A percentile compares a stretch with the other conserved stretches of the same genome.
phyloP scores from a whole-genome alignment of 495 filamentous ascomycete genomes.

The Extremus antarcticus region DNA sequence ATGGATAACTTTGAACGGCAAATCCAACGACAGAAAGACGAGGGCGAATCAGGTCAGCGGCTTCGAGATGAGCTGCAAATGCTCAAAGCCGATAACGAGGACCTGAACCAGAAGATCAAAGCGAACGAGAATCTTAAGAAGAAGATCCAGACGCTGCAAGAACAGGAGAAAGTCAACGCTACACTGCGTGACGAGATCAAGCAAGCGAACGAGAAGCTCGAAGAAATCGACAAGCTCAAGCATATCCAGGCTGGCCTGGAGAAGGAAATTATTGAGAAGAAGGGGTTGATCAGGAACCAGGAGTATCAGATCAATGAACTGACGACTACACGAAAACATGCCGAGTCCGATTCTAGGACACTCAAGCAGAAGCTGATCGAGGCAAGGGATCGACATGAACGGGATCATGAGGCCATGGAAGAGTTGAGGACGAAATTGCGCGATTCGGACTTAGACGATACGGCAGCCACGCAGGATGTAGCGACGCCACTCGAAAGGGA shows the following conservation, averaged over 20 bases:
- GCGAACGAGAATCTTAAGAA: conserved; percentile 59
- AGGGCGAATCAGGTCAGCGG: conserved; percentile 28
- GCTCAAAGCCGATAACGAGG: conserved; percentile 59
- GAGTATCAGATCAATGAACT: conserved; percentile 53
- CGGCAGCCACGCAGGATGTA: conserved; percentile 1
- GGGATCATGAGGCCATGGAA: conserved; percentile 43
- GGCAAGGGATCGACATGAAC: conserved; percentile 44
- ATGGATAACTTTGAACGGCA: conserved; percentile 53
- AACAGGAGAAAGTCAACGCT: conserved; percentile 32
- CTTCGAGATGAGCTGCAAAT: conserved; percentile 46
- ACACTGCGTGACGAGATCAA: conserved; percentile 36
- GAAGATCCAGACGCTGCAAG: conserved; percentile 54
- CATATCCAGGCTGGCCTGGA: conserved; percentile 35
- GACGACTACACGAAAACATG: conserved; percentile 43
- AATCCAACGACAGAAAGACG: conserved; percentile 42
- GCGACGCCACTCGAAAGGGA: neutral
- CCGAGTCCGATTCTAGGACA: conserved; percentile 50
- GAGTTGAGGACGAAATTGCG: conserved; percentile 45
- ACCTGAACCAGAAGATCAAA: conserved; percentile 71
- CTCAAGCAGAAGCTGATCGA: conserved; percentile 43
- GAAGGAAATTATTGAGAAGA: conserved; percentile 49
- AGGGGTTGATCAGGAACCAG: conserved; percentile 44
- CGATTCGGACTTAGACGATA: conserved; percentile 34
- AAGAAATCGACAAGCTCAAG: conserved; percentile 59
- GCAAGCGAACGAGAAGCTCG: conserved; percentile 57